Evolutionary conservation across 2,329 filamentous ascomycete genomes (phyloP), one percentile per base, ranked within the genome.

Genomic region (Beauveria rudraprayagi): DNA sequence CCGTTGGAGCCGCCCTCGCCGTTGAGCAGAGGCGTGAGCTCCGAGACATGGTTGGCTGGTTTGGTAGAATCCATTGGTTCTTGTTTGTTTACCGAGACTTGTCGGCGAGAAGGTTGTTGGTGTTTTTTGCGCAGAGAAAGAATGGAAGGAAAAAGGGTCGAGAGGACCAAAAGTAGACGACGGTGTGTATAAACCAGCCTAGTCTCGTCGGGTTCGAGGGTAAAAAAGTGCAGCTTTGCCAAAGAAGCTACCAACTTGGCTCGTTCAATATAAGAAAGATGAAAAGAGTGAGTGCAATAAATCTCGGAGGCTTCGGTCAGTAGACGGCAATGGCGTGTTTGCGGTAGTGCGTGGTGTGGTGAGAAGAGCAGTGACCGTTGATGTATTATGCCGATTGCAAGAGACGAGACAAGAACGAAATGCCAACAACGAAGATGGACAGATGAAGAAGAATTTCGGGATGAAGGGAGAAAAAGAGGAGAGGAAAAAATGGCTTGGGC

Each of bases 21-120:
- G 62, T 74, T 75, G 62, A 80, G 69, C 61, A 81, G 72, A 56
- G 78, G 77, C 64, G 77, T 75, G 50, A 66, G 69, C 71, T 81
- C 77, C 66, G 69, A 66, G 64, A 16, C 34, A 37, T 57, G 62
- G 47, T 63, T 63, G 53, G 65, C 65, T 24, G 65, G 61, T 61
- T 69, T 73, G 68, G 75, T 75, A 64, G 67, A 66, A 61, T 68
- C 71, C 69, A 76, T 75, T 44, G 16, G 19, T 9, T 54, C n/a
- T 28, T 3, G 3, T 11, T 16, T 51, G 17, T 17, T 34, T 19
- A 16, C 40, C 24, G 11, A 9, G n/a, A 6, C 2, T 53, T 22
- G 6, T 8, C 14, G 19, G 11, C 11, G 47, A 30, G 16, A 50
- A 28, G 26, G 2, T 28, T n/a, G 30, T 37, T 16, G 34, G 14